phyloP scores from a whole-genome alignment of 495 filamentous ascomycete genomes.

The Aspergillus leporis region DNA sequence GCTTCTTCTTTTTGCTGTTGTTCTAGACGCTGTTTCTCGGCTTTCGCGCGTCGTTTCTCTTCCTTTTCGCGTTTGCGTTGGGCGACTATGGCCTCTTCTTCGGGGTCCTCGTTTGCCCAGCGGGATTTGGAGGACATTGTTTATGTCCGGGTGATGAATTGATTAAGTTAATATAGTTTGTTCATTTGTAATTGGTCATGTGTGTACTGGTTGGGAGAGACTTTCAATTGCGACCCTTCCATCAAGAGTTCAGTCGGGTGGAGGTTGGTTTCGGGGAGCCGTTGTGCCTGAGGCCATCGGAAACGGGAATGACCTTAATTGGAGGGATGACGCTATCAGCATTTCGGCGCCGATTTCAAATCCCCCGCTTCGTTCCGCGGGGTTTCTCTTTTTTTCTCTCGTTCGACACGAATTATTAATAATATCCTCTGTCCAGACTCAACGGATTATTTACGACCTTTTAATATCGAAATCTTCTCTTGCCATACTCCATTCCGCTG shows the following conservation, averaged over 20 bases:
- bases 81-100: slow-evolving; percentile 70
- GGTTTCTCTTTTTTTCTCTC: slow-evolving; percentile 6
- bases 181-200: neutral
- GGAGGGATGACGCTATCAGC: slow-evolving; percentile 38
- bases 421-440: neutral
- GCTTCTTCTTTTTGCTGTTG: slow-evolving; percentile 37
- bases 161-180: no score
- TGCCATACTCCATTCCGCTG: slow-evolving; percentile 3
- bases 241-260: neutral
- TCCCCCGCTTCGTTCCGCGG: slow-evolving; percentile 28
- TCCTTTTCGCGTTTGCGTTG: slow-evolving; percentile 85
- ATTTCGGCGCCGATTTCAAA: slow-evolving; percentile 42
- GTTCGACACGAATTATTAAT: slow-evolving; percentile 4
- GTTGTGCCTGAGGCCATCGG: neutral
- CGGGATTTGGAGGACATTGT: slow-evolving; percentile 74
- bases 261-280: slow-evolving; percentile 14
- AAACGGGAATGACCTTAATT: slow-evolving; percentile 11
- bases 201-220: slow-evolving; percentile 1
- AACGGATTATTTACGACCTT: neutral
- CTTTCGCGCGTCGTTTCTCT: slow-evolving; percentile 81
- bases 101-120: slow-evolving; percentile 76
- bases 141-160: neutral
- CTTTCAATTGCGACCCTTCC: neutral
- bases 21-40: slow-evolving; percentile 77
- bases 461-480: neutral